Conservation (phyloP, 2,329 filamentous ascomycete genomes). For the Parastagonospora nodorum region DNA sequence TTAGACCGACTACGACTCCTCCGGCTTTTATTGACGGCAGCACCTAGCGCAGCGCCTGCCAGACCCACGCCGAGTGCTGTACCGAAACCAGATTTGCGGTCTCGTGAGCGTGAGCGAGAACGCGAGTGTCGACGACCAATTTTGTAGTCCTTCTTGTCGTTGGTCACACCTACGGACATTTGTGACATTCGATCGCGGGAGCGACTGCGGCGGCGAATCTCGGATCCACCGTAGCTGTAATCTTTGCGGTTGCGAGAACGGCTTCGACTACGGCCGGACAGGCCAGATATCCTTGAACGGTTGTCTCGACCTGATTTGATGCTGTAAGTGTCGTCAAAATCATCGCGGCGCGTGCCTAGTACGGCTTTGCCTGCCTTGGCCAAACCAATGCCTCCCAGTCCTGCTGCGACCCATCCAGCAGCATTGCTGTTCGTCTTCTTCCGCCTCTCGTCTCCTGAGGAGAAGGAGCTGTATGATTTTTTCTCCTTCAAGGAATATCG, state of each 20-base stretch:
- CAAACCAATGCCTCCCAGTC: conserved; percentile 60
- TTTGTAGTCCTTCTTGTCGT: conserved; percentile 43
- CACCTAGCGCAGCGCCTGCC: conserved; percentile 46
- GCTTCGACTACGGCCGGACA: conserved; percentile 42
- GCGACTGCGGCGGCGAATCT: conserved; percentile 45
- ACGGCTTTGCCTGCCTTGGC: conserved; percentile 59
- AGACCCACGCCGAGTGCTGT: conserved; percentile 47
- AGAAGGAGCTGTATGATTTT: conserved; percentile 35
- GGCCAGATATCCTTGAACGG: conserved; percentile 37
- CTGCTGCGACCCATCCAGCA: conserved; percentile 59
- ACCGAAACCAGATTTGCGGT: conserved; percentile 42
- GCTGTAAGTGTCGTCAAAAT: conserved; percentile 66
- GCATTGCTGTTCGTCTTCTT: conserved; percentile 51
- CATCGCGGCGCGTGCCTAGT: conserved; percentile 54
- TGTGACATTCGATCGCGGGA: conserved; percentile 42
- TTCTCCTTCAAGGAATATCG: conserved; percentile 53
- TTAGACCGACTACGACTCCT: conserved; percentile 42
- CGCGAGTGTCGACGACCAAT: conserved; percentile 34
- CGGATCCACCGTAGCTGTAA: conserved; percentile 52
- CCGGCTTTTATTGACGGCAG: conserved; percentile 34
- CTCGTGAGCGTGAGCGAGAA: conserved; percentile 46
- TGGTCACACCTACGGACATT: conserved; percentile 41
- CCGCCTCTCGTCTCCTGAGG: conserved; percentile 42
- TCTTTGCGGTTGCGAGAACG: conserved; percentile 49
- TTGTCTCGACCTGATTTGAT: conserved; percentile 57